Evolutionary conservation across 2,329 filamentous ascomycete genomes (phyloP), one percentile per base, ranked within the genome.

Genomic region (Phyllosticta capitalensis): DNA sequence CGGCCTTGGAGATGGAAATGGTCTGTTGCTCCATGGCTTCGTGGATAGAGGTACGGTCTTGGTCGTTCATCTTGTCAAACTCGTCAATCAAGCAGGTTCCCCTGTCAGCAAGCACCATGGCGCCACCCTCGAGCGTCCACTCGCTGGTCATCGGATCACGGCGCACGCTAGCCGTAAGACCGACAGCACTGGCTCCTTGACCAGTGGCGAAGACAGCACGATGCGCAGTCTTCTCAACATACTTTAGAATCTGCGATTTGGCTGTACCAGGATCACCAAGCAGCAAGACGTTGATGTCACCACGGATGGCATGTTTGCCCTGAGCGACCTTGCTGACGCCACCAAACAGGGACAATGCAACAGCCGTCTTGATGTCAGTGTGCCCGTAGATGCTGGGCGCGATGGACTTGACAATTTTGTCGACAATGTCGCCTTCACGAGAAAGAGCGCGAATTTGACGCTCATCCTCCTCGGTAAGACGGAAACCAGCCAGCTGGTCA

Each of bases 11-110:
- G 69, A 99, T 99, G 62, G 92, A 97, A 66, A 99, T 99, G 1
- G 94, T 99, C 74, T 99, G 94, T 76, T 99, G 94, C 72, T 99
- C 94, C 94, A 99, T 99, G 61, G 94, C 94, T 82, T 99, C 94
- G 80, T 99, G 94, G 65, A 99, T 99, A 1, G 94, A 94, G 6
- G 97, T 94, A 66, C 94, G 84, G 68, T 99, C 94, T 73, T 99
- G 94, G 71, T 99, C 94, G 63, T 94, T 83, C 94, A 99, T 99
- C 80, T 99, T 99, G 78, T 99, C 94, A 70, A 99, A 99, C 75
- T 99, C 94, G 70, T 99, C 94, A 67, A 99, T 99, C 74, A 94
- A 97, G 9, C 97, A 94, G 0, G 97, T 92, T 67, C 94, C 94
- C 2, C 92, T 92, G 65, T 99, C 94, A 3, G 94, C 94, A 19